Conservation (phyloP, 257 asterid species). For the Petunia axillaris region DNA sequence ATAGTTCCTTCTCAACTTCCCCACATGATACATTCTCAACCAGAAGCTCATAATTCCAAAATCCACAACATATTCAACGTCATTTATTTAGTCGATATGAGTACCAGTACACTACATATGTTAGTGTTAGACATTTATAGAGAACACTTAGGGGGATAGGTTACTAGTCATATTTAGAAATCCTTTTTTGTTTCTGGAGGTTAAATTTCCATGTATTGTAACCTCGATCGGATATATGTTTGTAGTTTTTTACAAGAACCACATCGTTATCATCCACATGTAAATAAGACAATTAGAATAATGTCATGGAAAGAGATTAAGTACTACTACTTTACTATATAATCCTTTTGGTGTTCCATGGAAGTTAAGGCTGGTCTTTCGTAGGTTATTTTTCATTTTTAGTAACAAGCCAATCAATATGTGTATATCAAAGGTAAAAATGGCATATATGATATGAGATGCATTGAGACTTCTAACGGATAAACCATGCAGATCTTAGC, state of each 20-base stretch:
- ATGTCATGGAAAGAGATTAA: neutral
- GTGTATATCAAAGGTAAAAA: too few species aligned
- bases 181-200: neutral
- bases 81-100: neutral
- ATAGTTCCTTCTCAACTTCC: constrained; percentile 61
- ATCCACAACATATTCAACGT: neutral
- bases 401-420: too few species aligned
- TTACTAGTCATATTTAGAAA: neutral
- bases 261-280: neutral
- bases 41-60: constrained; percentile 45
- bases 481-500: too few species aligned
- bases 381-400: too few species aligned
- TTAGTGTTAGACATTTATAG: constrained; percentile 9
- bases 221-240: neutral
- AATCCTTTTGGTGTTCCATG: too few species aligned
- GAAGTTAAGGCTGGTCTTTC: too few species aligned
- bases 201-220: neutral
- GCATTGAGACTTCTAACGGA: too few species aligned
- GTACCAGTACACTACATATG: neutral
- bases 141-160: neutral
- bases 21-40: constrained; percentile 54
- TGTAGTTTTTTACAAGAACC: neutral
- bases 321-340: too few species aligned
- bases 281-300: neutral
- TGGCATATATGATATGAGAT: too few species aligned